Evolutionary conservation across 495 filamentous ascomycete species (phyloP).

Genomic region (Penicillium simplicissimum): DNA sequence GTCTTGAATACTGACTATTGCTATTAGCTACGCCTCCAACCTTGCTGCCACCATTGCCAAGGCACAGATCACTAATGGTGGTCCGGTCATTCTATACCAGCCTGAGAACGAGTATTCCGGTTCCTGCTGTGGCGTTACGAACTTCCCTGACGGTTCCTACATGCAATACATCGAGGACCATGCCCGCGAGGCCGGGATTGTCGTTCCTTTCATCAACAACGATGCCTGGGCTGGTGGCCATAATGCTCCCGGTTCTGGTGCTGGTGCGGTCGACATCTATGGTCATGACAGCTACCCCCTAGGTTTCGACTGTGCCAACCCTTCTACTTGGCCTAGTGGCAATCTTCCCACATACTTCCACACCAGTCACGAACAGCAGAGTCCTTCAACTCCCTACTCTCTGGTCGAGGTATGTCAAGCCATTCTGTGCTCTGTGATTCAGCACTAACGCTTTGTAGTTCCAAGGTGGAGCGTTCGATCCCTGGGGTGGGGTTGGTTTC

Average conservation of each 20-base stretch:
- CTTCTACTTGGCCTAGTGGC: constrained; percentile 50
- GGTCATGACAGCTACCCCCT: constrained; percentile 75
- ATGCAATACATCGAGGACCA: constrained; percentile 71
- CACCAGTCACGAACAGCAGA: constrained; percentile 54
- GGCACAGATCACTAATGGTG: constrained; percentile 76
- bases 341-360: constrained; percentile 49
- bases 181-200: constrained; percentile 64
- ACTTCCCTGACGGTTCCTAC: constrained; percentile 61
- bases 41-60: constrained; percentile 66
- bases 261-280: constrained; percentile 73
- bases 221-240: constrained; percentile 61
- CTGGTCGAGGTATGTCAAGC: constrained; percentile 55
- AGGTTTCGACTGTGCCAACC: constrained; percentile 60
- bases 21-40: constrained; percentile 36
- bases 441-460: constrained; percentile 44
- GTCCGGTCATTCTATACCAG: constrained; percentile 74
- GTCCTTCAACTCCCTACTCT: constrained; percentile 66
- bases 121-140: constrained; percentile 36
- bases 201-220: constrained; percentile 76
- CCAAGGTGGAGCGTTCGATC: constrained; percentile 75
- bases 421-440: neutral
- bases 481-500: constrained; percentile 72
- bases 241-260: constrained; percentile 64
- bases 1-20: neutral
- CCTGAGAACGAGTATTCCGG: constrained; percentile 76